Base-by-base conservation (phyloP, 306 rosid genomes). In the Spatholobus suberectus region DNA sequence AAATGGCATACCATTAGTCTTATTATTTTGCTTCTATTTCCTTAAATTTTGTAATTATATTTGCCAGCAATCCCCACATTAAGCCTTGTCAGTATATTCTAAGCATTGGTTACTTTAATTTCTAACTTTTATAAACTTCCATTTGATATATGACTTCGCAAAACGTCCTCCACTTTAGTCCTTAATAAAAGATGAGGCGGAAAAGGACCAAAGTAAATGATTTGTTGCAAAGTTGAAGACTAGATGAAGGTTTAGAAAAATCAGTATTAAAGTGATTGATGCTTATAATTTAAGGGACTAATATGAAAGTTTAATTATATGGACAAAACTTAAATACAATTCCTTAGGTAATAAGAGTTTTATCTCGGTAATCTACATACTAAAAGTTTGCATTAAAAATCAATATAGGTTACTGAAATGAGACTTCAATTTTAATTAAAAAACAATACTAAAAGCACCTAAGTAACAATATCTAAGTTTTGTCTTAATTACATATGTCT, bases 1-100 rank as follows among this genome's bases (percentile, higher is more conserved):
- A 67, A 15, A 63, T 38, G 21, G 8, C 5, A 80, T 17, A 24
- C 13, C 63, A 71, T 80, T 44, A 80, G 29, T 80, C 17, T 41
- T 52, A 3, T 27, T 17, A 35, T 51, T 23, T 44, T 76, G 49
- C 27, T 21, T 40, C 70, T n/a, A 26, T 12, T 49, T 61, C 81
- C 4, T n/a, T 61, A 27, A 34, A 17, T 32, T 2, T 63, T 29
- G 5, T 12, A 61, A 61, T 61, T 29, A 15, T 29, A 29, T 61
- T 1, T 61, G 10, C 8, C 0, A 5, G 11, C 5, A 61, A 61
- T 11, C 5, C 66, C 18, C 14, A 41, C 11, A 41, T 41, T 8
- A 3, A 4, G 18, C 65, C 34, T 55, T 55, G 11, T 18, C 18
- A 18, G 6, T 52, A 20, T 20, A 52, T n/a, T 18, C 18, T 5